phyloP scores from a whole-genome alignment of 805 yeast species.

The Metschnikowia gruessii region DNA sequence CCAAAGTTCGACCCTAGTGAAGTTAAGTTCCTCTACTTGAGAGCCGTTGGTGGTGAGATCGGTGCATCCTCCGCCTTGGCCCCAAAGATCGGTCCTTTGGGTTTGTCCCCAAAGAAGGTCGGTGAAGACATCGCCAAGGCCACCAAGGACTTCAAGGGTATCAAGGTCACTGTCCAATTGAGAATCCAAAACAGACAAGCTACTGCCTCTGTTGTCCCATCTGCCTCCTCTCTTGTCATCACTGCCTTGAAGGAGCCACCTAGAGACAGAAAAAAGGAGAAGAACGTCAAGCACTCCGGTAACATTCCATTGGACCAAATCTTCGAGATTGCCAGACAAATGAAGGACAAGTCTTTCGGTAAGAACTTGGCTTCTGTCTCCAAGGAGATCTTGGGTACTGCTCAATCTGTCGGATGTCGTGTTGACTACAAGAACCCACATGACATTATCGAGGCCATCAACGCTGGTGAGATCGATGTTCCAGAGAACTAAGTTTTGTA shows the following conservation, averaged over 20 bases:
- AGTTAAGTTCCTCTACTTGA: conserved; percentile 96
- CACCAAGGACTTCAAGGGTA: conserved; percentile 98
- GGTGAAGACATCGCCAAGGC: conserved; percentile 99
- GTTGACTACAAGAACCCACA: conserved; percentile 99
- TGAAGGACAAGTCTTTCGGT: conserved; percentile 98
- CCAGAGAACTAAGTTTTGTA: conserved; percentile 65
- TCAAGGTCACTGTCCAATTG: conserved; percentile 97
- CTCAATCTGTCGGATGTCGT: conserved; percentile 99
- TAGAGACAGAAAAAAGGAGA: conserved; percentile 99
- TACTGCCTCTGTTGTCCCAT: conserved; percentile 96
- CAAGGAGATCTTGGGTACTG: conserved; percentile 99
- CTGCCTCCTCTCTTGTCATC: conserved; percentile 98
- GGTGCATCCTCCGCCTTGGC: conserved; percentile 99
- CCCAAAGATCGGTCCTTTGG: conserved; percentile 99
- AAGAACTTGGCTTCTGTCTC: conserved; percentile 94
- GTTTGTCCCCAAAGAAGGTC: conserved; percentile 99
- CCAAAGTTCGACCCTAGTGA: conserved; percentile 98
- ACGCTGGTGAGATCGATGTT: conserved; percentile 96
- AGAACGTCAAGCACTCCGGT: conserved; percentile 99
- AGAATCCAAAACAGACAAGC: conserved; percentile 99
- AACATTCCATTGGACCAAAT: conserved; percentile 97
- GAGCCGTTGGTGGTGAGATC: conserved; percentile 99
- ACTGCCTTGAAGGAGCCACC: conserved; percentile 99
- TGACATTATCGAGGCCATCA: conserved; percentile 96
- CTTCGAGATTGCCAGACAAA: conserved; percentile 94